Conservation (phyloP, 176 grass and related monocot species). For the Melocanna baccifera region DNA sequence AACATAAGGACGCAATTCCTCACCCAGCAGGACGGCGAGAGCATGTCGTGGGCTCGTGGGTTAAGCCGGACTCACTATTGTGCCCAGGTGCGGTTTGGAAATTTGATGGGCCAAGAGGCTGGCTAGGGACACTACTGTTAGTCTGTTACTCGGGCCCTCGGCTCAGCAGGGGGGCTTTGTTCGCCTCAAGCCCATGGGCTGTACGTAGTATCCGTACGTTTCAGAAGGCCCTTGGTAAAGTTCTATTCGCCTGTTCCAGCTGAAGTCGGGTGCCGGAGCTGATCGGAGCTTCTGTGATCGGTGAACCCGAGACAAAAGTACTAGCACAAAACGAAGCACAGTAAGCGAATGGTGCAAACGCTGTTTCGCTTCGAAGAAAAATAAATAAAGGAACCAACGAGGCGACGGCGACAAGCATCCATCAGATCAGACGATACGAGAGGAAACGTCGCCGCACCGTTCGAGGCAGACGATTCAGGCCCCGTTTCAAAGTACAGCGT, state of each 20-base stretch:
- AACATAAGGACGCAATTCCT: no score
- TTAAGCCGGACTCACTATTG: no score
- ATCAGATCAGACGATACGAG: slow-evolving; percentile 21
- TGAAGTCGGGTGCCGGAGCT: neutral
- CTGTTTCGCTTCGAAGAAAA: neutral
- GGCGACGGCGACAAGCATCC: slow-evolving; percentile 4
- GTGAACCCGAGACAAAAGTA: neutral
- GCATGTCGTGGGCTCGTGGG: no score
- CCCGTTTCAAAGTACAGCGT: no score
- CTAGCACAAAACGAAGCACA: neutral
- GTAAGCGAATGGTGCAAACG: neutral
- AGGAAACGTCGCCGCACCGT: slow-evolving; percentile 1
- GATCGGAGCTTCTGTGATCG: neutral
- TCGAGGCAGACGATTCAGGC: neutral
- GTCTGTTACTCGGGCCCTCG: no score
- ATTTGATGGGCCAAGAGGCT: no score
- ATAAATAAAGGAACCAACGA: neutral
- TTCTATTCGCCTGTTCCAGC: neutral
- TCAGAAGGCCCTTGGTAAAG: neutral
- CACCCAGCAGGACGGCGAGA: no score
- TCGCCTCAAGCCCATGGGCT: no score
- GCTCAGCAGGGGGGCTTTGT: no score
- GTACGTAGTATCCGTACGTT: no score
- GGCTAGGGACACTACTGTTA: no score
- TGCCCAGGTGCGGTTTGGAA: no score